A percentile compares a stretch with the other conserved stretches of the same genome.
Evolutionary conservation across 2,329 filamentous ascomycete genomes (phyloP).

Genomic region (Didymella lethalis): DNA sequence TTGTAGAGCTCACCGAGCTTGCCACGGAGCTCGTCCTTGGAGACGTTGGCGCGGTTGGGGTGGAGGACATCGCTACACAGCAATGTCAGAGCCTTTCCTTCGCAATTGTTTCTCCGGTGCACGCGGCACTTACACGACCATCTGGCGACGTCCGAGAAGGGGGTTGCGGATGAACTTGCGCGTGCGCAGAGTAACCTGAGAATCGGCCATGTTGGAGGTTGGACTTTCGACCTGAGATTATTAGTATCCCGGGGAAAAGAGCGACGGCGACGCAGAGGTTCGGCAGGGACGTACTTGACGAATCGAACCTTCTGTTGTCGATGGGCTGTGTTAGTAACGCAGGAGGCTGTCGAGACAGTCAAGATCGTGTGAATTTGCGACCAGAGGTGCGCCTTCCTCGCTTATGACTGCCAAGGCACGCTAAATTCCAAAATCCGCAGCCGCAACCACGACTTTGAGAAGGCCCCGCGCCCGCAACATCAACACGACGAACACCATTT

Average conservation of each 20-base stretch:
- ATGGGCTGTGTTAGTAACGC: conserved; percentile 35
- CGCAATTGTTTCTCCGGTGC: conserved; percentile 24
- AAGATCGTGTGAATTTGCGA: conserved; percentile 8
- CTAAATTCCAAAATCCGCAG: conserved; percentile 8
- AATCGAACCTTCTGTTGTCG: conserved; percentile 47
- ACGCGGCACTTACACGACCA: conserved; percentile 82
- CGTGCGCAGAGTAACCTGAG: conserved; percentile 72
- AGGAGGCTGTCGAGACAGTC: conserved; percentile 21
- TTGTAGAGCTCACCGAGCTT: conserved; percentile 98
- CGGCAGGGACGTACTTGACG: conserved; percentile 42
- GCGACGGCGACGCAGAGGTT: conserved; percentile 18
- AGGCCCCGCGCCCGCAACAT: conserved; percentile 8
- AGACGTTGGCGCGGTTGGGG: conserved; percentile 97
- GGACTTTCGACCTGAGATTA: conserved; percentile 43
- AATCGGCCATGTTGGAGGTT: conserved; percentile 80
- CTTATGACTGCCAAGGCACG: conserved; percentile 6
- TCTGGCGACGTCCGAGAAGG: conserved; percentile 98
- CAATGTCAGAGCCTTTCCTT: conserved; percentile 42
- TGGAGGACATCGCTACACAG: conserved; percentile 92
- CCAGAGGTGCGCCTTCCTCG: conserved; percentile 20
- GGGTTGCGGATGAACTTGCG: conserved; percentile 99
- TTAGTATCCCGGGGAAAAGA: conserved; percentile 26
- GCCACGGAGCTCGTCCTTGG: conserved; percentile 96
- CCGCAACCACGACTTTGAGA: conserved; percentile 7
- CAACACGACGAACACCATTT: conserved; percentile 4